Conservation (phyloP, 1,139 yeast genomes). For the Hansenula lynferdii region DNA sequence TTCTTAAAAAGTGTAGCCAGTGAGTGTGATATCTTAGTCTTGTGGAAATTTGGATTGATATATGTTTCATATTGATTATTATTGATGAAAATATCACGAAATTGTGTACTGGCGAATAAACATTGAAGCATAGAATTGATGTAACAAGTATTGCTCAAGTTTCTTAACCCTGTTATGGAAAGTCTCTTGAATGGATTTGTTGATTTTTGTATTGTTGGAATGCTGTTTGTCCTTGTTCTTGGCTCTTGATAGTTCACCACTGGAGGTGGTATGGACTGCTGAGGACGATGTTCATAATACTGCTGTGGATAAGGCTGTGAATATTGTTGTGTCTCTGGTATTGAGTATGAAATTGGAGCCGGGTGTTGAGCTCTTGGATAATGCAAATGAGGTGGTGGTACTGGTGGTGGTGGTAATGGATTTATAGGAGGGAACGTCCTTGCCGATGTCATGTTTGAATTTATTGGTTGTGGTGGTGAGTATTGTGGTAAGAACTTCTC, state of each 20-base stretch:
- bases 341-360: too few relatives aligned
- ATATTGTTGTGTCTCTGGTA: too few relatives aligned
- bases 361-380: too few relatives aligned
- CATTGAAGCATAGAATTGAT: slow-evolving; percentile 68
- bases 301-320: too few relatives aligned
- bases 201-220: slow-evolving; percentile 35
- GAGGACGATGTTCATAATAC: too few relatives aligned
- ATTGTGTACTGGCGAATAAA: slow-evolving; percentile 46
- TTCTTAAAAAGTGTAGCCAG: slow-evolving; percentile 45
- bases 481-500: slow-evolving; percentile 3
- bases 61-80: slow-evolving; percentile 38
- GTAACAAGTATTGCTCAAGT: slow-evolving; percentile 71
- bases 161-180: slow-evolving; percentile 60
- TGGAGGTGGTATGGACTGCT: too few relatives aligned
- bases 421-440: not conserved
- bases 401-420: too few relatives aligned
- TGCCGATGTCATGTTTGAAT: not conserved
- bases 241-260: not conserved
- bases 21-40: slow-evolving; percentile 36
- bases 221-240: slow-evolving; percentile 3
- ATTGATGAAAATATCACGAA: slow-evolving; percentile 40
- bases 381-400: too few relatives aligned
- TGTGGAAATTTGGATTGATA: slow-evolving; percentile 29
- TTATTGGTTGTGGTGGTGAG: slow-evolving; percentile 9
- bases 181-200: slow-evolving; percentile 34